Conservation (phyloP, 129 eudicot genomes). For the Flaveria sonorensis region DNA sequence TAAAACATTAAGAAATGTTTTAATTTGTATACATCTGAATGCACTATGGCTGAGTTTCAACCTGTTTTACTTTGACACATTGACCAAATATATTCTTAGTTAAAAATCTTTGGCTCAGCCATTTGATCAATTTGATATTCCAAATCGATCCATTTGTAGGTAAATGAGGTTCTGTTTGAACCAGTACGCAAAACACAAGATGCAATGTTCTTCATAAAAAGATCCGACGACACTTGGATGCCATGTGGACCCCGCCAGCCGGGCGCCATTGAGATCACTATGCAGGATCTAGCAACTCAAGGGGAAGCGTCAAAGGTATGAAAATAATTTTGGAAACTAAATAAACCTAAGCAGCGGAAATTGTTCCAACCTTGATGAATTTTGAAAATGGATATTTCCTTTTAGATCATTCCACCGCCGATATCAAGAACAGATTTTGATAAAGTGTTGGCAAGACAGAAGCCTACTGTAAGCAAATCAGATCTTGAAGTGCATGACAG, state of each 20-base stretch:
- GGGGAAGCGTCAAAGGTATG: conserved; percentile 62
- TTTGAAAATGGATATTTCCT: background rate
- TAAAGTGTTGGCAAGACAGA: conserved; percentile 57
- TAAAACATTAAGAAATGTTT: background rate
- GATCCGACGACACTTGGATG: conserved; percentile 41
- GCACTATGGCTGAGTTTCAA: background rate
- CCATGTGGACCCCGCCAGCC: conserved; percentile 70
- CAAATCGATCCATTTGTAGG: conserved; percentile 32
- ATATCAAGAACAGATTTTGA: conserved; percentile 53
- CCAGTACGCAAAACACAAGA: conserved; percentile 69
- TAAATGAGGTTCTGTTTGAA: conserved; percentile 62
- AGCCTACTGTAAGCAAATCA: conserved; percentile 60
- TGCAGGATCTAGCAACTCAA: conserved; percentile 61
- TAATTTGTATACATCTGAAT: background rate
- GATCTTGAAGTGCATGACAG: conserved; percentile 59
- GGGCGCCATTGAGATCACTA: conserved; percentile 58
- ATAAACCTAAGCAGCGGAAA: background rate
- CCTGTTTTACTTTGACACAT: background rate
- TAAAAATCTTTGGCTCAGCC: background rate
- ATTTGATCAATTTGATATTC: background rate
- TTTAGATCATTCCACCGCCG: conserved; percentile 57
- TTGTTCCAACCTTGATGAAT: background rate
- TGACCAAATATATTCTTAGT: background rate
- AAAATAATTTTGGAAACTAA: background rate
- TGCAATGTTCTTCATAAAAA: conserved; percentile 51